phyloP scores from a whole-genome alignment of 768 basidiomycete genomes.

The Leccinum rimulosum region DNA sequence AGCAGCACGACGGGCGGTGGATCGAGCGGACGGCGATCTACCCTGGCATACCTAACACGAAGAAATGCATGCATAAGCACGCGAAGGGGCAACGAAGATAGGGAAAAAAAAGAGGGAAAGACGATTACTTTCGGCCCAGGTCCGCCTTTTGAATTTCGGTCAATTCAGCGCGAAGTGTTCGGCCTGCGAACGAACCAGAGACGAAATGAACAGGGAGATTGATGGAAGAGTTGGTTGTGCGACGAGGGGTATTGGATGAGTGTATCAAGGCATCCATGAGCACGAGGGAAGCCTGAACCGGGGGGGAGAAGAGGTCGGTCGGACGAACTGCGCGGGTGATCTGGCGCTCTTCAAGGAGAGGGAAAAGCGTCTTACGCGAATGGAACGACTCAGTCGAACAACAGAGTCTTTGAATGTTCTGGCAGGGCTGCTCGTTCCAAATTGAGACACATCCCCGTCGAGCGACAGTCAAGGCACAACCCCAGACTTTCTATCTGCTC shows the following conservation, averaged over 20 bases:
- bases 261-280: constrained; percentile 21
- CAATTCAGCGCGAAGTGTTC: constrained; percentile 51
- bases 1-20: constrained; percentile 61
- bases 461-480: constrained; percentile 13
- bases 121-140: constrained; percentile 59
- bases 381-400: constrained; percentile 10
- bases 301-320: neutral
- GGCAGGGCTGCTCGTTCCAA: constrained; percentile 21
- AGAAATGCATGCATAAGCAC: neutral
- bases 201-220: constrained; percentile 50
- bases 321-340: neutral
- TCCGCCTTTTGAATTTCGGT: constrained; percentile 66
- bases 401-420: neutral
- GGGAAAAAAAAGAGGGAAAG: neutral
- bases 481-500: neutral
- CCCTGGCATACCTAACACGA: constrained; percentile 48
- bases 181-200: constrained; percentile 60
- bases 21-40: constrained; percentile 66
- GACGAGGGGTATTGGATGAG: constrained; percentile 19
- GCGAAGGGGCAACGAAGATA: neutral
- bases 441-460: constrained; percentile 20
- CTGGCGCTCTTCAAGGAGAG: neutral
- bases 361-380: constrained; percentile 8
- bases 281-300: neutral
- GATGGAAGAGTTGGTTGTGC: constrained; percentile 29